Evolutionary conservation across 495 filamentous ascomycete genomes (phyloP).

Genomic region (Hyaloscypha bicolor): DNA sequence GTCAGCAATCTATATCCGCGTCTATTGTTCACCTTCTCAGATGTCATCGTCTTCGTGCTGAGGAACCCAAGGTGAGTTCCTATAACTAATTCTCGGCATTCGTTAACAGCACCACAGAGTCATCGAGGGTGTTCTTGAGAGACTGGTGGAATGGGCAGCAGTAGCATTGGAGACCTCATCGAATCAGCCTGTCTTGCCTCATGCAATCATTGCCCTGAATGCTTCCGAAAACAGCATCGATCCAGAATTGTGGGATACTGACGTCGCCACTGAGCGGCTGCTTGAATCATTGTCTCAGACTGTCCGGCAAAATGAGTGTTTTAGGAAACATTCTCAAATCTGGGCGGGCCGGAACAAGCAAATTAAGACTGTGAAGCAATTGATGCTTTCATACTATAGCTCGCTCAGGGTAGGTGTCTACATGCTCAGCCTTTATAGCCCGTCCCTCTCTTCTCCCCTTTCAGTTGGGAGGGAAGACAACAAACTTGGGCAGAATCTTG

Average conservation of each 20-base stretch:
- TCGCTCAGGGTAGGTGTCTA: too few relatives aligned
- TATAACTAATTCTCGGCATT: too few relatives aligned
- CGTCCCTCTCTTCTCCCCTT: too few relatives aligned
- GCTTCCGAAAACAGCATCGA: constrained; percentile 36
- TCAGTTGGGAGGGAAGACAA: too few relatives aligned
- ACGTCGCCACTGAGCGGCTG: constrained; percentile 44
- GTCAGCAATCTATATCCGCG: constrained; percentile 56
- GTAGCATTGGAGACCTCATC: constrained; percentile 40
- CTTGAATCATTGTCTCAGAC: constrained; percentile 37
- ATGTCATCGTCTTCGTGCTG: constrained; percentile 54
- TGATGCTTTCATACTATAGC: too few relatives aligned
- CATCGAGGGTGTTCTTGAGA: constrained; percentile 33
- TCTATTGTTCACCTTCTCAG: constrained; percentile 57
- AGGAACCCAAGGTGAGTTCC: constrained; percentile 44
- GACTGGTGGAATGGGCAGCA: constrained; percentile 39
- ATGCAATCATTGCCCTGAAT: constrained; percentile 51
- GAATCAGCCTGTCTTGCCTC: constrained; percentile 50
- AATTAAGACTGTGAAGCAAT: too few relatives aligned
- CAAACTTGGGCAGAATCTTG: too few relatives aligned
- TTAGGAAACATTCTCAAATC: constrained; percentile 36
- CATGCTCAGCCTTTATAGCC: too few relatives aligned
- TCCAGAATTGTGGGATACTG: constrained; percentile 45
- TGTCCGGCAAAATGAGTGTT: constrained; percentile 31
- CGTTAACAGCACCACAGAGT: not conserved
- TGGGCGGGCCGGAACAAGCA: constrained; percentile 34